Percentiles rank a stretch among this genome's conserved stretches.
Evolutionary conservation across 495 filamentous ascomycete species (phyloP).

Genomic region (Penicillium roqueforti): DNA sequence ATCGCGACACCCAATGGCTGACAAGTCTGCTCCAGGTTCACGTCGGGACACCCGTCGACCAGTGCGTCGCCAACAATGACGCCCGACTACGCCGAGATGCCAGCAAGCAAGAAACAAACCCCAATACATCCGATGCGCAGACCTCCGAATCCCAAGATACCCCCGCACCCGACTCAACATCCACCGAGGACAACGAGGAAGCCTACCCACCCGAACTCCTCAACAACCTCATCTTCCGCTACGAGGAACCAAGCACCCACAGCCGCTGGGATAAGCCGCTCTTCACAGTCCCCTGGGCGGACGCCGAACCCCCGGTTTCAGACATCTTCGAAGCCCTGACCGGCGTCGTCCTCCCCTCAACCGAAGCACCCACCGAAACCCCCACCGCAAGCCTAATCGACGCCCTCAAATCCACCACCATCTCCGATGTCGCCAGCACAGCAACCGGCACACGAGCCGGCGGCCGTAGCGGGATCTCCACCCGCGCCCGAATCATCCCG

Average conservation of each 20-base stretch:
- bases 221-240: slow-evolving; percentile 90
- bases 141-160: neutral
- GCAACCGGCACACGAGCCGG: slow-evolving; percentile 19
- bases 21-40: slow-evolving; percentile 53
- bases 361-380: slow-evolving; percentile 21
- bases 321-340: slow-evolving; percentile 78
- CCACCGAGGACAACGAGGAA: slow-evolving; percentile 40
- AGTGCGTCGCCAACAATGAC: slow-evolving; percentile 52
- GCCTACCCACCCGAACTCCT: slow-evolving; percentile 66
- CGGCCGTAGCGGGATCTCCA: slow-evolving; percentile 12
- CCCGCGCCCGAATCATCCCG: slow-evolving; percentile 53
- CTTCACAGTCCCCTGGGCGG: slow-evolving; percentile 82
- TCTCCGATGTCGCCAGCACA: slow-evolving; percentile 34
- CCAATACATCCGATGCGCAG: neutral
- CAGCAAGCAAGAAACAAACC: slow-evolving; percentile 1
- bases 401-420: slow-evolving; percentile 23
- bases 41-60: slow-evolving; percentile 70
- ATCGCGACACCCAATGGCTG: slow-evolving; percentile 7
- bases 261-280: slow-evolving; percentile 91
- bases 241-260: slow-evolving; percentile 96
- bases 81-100: slow-evolving; percentile 27
- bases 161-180: neutral
- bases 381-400: slow-evolving; percentile 22
- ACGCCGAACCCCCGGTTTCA: slow-evolving; percentile 60
- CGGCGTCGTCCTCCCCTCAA: slow-evolving; percentile 34